Base-by-base conservation (phyloP, 805 yeast species). In the Candida endomychidarum region DNA sequence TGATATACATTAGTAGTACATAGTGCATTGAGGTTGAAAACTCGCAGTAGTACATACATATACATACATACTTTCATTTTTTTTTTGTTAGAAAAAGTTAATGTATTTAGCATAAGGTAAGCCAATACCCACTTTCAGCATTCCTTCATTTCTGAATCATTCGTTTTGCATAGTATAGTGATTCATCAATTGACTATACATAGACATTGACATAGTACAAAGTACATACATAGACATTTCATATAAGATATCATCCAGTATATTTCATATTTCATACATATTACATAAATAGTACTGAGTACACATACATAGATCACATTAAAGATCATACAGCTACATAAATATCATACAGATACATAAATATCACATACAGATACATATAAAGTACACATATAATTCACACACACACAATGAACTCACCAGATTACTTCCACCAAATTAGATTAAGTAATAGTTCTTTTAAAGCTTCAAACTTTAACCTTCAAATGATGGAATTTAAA, bases 401-500 rank as follows among this genome's bases (percentile, higher is more conserved):
- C 26, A 26, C 11, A 12, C 38, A 35, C 24, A 33, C 41, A 30
- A 38, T 40, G 46, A 38, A 42, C 25, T 56, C 62, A 2, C 67
- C 67, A n/a, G 66, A 62, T 48, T 45, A 52, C 17, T 63, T 59
- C 47, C 63, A 60, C 40, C 61, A 57, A 32, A 55, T 63, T 18
- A 52, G 73, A 32, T 47, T 62, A 34, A 45, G 57, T 37, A 58
- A 63, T 40, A 53, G 62, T 21, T 52, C 59, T 20, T 35, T 64
- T 38, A 67, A 61, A 45, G 69, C 78, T 4, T 48, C 69, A 19
- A 61, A 70, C 48, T 58, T 70, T 29, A 57, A 57, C 18, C 53
- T 78, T 31, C 68, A 67, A 36, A 51, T 65, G 37, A 74, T 74
- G 66, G 81, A 77, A 51, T 68, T 65, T 43, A 59, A 63, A 38